Percentiles rank a stretch among this genome's conserved stretches.
phyloP scores from a whole-genome alignment of 495 filamentous ascomycete genomes.

The Thermothielavioides terrestris region DNA sequence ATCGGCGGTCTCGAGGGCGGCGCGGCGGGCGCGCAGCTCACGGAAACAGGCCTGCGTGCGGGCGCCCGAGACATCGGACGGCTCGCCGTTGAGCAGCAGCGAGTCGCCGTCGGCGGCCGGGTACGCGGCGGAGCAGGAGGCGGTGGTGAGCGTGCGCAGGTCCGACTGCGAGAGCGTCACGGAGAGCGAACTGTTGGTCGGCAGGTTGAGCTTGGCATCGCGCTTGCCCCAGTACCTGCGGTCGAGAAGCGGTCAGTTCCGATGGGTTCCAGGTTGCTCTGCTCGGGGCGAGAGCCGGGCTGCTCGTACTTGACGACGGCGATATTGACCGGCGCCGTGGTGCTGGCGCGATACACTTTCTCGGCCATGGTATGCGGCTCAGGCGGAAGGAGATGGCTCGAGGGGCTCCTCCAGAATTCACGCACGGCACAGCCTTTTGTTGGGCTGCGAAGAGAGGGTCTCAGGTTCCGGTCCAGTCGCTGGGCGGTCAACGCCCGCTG shows the following conservation, averaged over 20 bases:
- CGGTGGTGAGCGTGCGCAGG: constrained; percentile 90
- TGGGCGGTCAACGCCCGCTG: background rate
- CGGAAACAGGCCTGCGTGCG: constrained; percentile 87
- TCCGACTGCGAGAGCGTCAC: constrained; percentile 92
- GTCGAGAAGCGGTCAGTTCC: constrained; percentile 5
- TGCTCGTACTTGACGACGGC: constrained; percentile 83
- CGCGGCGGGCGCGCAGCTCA: constrained; percentile 68
- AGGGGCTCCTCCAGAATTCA: background rate
- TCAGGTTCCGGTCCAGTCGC: background rate
- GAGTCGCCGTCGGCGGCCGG: constrained; percentile 51
- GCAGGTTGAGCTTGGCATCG: constrained; percentile 83
- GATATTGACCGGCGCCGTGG: constrained; percentile 96
- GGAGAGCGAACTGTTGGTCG: constrained; percentile 93
- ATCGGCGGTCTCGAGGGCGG: constrained; percentile 61
- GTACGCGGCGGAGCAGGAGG: constrained; percentile 76
- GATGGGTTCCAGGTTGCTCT: constrained; percentile 6
- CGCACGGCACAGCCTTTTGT: no score
- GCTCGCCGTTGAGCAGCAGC: constrained; percentile 73
- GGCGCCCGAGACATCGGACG: constrained; percentile 75
- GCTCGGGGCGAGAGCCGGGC: background rate
- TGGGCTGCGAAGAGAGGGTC: background rate
- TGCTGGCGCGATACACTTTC: constrained; percentile 77
- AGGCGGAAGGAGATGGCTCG: background rate
- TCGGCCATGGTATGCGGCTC: constrained; percentile 16
- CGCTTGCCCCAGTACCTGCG: constrained; percentile 96